Evolutionary conservation across 805 yeast species (phyloP).

Genomic region (Cyberlindnera xishuangbannaensis): DNA sequence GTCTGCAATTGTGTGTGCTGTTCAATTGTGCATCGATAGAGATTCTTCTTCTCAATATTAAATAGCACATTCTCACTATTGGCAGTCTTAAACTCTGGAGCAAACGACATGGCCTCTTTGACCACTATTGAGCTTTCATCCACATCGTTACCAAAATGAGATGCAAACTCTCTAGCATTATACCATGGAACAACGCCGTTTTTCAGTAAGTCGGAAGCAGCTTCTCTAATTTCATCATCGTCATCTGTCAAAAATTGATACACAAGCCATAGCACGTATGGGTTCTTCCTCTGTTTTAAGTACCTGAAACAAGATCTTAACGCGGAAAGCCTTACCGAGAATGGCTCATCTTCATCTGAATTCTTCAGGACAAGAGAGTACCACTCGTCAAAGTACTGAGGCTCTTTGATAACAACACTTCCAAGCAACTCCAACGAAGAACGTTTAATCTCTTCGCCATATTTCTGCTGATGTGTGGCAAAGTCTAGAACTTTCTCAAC

Average conservation of each 20-base stretch:
- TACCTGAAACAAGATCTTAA: conserved; percentile 35
- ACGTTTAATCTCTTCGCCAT: conserved; percentile 42
- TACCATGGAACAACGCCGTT: conserved; percentile 31
- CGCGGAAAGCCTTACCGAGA: conserved; percentile 40
- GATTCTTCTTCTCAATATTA: conserved; percentile 61
- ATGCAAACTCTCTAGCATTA: conserved; percentile 25
- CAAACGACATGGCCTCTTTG: conserved; percentile 10
- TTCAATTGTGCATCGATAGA: conserved; percentile 49
- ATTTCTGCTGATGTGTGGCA: conserved; percentile 24
- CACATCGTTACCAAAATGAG: conserved; percentile 6
- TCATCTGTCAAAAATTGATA: conserved; percentile 54
- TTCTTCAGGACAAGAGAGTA: conserved; percentile 10
- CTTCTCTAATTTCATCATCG: conserved; percentile 50
- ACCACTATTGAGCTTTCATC: conserved; percentile 12
- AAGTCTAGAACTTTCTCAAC: conserved; percentile 27
- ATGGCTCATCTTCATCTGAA: conserved; percentile 38
- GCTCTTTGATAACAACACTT: conserved; percentile 28
- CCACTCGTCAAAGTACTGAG: conserved; percentile 24
- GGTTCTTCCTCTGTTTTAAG: conserved; percentile 10
- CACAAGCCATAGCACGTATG: conserved; percentile 24
- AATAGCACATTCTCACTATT: conserved; percentile 42
- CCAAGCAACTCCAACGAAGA: conserved; percentile 51
- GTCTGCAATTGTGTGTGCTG: conserved; percentile 19
- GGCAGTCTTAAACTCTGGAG: conserved; percentile 16
- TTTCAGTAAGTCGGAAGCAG: conserved; percentile 39